These are phyloP conservation scores for Fusarium luffae DNA, from an alignment of 2,329 filamentous ascomycete genomes.

Conservation along the genomic window DNA sequence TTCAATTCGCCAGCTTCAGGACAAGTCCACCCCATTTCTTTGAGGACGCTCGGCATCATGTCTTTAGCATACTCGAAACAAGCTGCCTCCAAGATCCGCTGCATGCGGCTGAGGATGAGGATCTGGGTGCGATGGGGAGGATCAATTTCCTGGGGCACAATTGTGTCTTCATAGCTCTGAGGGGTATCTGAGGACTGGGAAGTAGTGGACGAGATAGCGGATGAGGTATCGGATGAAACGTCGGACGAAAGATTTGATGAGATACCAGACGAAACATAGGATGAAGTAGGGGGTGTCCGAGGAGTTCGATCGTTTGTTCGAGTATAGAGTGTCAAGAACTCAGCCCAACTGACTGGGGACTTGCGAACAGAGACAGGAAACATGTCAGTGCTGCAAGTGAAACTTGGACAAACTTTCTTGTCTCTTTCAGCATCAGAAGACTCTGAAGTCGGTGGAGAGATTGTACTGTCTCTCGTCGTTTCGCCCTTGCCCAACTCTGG, in stretches of 20 bases:
- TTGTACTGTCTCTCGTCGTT: not conserved
- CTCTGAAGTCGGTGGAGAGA: not conserved
- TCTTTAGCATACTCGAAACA: not conserved
- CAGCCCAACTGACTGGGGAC: not conserved
- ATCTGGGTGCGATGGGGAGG: not conserved
- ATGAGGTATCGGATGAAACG: rapidly evolving
- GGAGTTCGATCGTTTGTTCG: not conserved
- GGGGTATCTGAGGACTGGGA: no score
- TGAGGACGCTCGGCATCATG: not conserved
- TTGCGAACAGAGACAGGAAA: not conserved
- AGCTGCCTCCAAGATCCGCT: not conserved
- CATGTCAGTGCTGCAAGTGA: not conserved
- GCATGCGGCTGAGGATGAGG: not conserved
- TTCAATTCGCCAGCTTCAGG: not conserved
- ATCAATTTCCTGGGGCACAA: not conserved
- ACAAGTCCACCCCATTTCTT: not conserved
- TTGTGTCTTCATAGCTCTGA: not conserved
- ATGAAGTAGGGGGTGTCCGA: not conserved
- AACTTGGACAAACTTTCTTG: no score
- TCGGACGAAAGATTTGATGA: not conserved
- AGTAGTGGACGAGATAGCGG: no score
- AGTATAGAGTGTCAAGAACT: not conserved
- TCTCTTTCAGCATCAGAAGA: no score
- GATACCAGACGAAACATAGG: rapidly evolving
- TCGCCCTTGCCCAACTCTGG: no score